Evolutionary conservation across 441 rosid species (phyloP).

Genomic region (Euphorbia corollata): DNA sequence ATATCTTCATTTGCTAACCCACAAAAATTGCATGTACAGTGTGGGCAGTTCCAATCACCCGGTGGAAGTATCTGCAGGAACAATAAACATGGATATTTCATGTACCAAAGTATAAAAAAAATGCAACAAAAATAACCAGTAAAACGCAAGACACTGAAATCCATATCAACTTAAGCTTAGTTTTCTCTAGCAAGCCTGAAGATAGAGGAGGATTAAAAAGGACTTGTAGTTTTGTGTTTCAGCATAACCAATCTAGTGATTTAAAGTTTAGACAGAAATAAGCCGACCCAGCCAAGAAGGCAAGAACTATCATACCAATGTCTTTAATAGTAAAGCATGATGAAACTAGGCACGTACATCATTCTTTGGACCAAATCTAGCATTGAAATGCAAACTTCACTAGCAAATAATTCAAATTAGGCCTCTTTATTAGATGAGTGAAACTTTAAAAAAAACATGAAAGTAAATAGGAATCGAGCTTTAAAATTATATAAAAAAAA

Average conservation of each 20-base stretch:
- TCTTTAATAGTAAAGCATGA: not conserved
- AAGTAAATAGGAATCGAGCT: not conserved
- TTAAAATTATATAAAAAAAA: constrained; percentile 3
- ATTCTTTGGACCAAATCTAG: not conserved
- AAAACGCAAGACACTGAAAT: constrained; percentile 5
- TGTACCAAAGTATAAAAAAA: not conserved
- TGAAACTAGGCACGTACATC: not conserved
- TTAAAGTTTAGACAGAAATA: not conserved
- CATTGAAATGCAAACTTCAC: not conserved
- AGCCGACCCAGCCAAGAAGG: constrained; percentile 1
- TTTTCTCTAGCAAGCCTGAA: constrained; percentile 1
- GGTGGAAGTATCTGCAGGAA: constrained; percentile 68
- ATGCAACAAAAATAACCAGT: not conserved
- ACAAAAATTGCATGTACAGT: constrained; percentile 88
- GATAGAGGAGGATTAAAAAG: not conserved
- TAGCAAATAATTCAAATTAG: not conserved
- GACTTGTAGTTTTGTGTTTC: not conserved
- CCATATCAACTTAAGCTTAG: not conserved
- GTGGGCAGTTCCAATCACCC: constrained; percentile 95
- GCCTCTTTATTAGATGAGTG: not conserved
- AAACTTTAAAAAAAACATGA: not conserved
- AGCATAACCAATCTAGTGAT: not conserved
- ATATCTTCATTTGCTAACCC: constrained; percentile 38
- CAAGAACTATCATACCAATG: not conserved
- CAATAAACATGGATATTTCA: constrained; percentile 10